Evolutionary conservation across 306 rosid genomes (phyloP), one percentile per base, ranked within the genome.

Genomic region (Rosa lucieae): DNA sequence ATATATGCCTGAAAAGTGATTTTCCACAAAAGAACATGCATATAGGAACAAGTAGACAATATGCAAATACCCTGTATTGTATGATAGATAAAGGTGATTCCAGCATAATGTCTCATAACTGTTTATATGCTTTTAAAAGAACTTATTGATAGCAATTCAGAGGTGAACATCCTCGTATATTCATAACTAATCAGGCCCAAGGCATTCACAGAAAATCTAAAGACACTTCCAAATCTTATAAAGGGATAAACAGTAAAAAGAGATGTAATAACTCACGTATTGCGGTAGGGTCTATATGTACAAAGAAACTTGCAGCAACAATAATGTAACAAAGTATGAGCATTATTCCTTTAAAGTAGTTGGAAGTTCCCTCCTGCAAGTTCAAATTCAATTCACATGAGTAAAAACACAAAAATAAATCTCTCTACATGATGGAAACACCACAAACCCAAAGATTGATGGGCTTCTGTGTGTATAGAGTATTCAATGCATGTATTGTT

Each of bases 351-450:
- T 92, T 92, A 77, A 94, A 88, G 89, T 94, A 92, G 83, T 92
- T 89, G 10, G 97, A 89, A 69, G 92, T 90, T 82, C 98, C 98
- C 55, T 94, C 98, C 98, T 93, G 93, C 90, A 85, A 79, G 77
- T 17, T 42, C 76, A 69, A 32, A 59, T 56, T 48, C 0, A 58
- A 8, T 39, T 48, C 43, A 15, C 6, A 39, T 72, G 17, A 51
- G 17, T 21, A 13, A 32, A 53, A 29, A 12, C 18, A 14, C 15
- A 53, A 0, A 55, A 5, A 32, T 5, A 59, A 21, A 21, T 39
- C 9, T 8, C 26, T 26, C 48, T 21, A 67, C 21, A 56, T 29
- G 0, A 6, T 43, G 39, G 63, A 65, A 35, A 66, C 72, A 44
- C 39, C 51, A 37, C 40, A n/a, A 46, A 47, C 43, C 7, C 17